Evolutionary conservation across 23 red algal genomes (phyloP).

Genomic region (Gracilaria caudata): DNA sequence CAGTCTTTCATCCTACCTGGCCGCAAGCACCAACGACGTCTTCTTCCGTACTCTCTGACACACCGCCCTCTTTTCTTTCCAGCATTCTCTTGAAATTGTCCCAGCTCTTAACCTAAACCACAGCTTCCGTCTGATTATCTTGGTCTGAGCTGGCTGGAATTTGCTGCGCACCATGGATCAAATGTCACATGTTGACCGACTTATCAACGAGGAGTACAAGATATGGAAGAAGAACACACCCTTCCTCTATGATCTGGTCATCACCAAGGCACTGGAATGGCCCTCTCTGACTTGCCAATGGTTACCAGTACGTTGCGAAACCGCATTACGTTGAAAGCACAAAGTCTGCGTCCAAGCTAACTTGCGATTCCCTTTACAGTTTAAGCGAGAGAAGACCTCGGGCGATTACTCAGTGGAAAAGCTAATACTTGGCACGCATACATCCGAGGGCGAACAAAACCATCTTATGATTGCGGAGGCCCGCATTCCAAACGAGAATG

Average conservation of each 20-base stretch:
- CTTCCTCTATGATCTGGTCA: slow-evolving; percentile 95
- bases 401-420: slow-evolving; percentile 82
- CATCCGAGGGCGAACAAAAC: slow-evolving; percentile 94
- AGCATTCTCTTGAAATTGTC: neutral
- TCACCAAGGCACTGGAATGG: slow-evolving; percentile 99
- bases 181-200: slow-evolving; percentile 47
- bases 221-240: slow-evolving; percentile 99
- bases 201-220: slow-evolving; percentile 99
- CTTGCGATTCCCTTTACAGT: slow-evolving; percentile 9
- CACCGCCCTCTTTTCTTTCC: neutral
- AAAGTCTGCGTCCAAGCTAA: neutral
- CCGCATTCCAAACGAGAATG: slow-evolving; percentile 81
- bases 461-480: slow-evolving; percentile 96
- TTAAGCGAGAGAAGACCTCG: slow-evolving; percentile 73
- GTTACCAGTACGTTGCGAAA: slow-evolving; percentile 71
- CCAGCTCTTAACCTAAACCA: neutral
- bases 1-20: neutral
- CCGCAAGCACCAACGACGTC: too few species aligned
- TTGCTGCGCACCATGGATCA: slow-evolving; percentile 5
- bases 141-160: neutral
- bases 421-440: slow-evolving; percentile 96
- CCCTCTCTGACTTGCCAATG: slow-evolving; percentile 98
- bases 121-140: neutral
- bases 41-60: neutral
- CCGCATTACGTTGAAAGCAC: neutral